Conservation (phyloP, 495 filamentous ascomycete genomes). For the Ramalina peruviana region DNA sequence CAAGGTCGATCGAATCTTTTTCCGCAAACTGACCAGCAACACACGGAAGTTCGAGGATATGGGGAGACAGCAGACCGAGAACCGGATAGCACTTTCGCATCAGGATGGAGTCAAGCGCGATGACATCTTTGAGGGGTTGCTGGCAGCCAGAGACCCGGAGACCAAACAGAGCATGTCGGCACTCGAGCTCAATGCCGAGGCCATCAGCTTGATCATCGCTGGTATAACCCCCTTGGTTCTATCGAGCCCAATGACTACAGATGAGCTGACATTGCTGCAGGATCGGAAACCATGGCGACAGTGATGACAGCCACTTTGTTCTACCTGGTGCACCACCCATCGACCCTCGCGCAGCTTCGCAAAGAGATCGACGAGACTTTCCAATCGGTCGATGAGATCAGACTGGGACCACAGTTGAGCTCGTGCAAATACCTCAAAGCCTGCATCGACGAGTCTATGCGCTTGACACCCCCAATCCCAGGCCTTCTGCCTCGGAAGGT, state of each 20-base stretch:
- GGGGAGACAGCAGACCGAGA: no score
- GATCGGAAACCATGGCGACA: slow-evolving; percentile 43
- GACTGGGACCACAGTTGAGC: slow-evolving; percentile 28
- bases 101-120: slow-evolving; percentile 9
- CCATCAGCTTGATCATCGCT: slow-evolving; percentile 20
- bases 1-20: not conserved
- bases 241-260: no score
- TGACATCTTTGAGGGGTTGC: slow-evolving; percentile 22
- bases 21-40: not conserved
- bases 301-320: slow-evolving; percentile 50
- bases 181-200: slow-evolving; percentile 13
- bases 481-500: slow-evolving; percentile 49
- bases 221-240: slow-evolving; percentile 21
- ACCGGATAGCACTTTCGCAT: not conserved
- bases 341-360: slow-evolving; percentile 21
- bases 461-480: slow-evolving; percentile 51
- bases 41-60: not conserved
- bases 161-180: slow-evolving; percentile 16
- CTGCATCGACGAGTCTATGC: slow-evolving; percentile 61
- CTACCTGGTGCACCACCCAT: slow-evolving; percentile 47
- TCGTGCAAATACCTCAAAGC: slow-evolving; percentile 36
- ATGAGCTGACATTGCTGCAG: no score
- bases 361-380: slow-evolving; percentile 37
- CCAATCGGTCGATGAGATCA: slow-evolving; percentile 35
- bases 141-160: slow-evolving; percentile 17